Evolutionary conservation across 2,329 filamentous ascomycete genomes (phyloP), one percentile per base, ranked within the genome.

Genomic region (Phialophora verrucosa): DNA sequence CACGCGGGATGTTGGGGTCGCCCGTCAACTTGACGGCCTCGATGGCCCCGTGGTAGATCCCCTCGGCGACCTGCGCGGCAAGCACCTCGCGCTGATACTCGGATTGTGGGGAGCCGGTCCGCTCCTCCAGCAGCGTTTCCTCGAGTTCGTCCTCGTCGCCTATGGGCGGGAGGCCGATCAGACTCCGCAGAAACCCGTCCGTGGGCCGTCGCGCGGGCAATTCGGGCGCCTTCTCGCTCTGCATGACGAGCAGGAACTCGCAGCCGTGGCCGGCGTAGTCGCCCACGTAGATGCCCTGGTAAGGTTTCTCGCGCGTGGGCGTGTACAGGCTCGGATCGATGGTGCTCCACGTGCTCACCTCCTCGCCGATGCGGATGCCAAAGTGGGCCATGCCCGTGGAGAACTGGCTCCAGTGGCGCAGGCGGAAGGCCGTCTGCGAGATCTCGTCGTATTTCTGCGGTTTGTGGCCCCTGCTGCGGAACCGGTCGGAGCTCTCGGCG

Each of bases 1-100:
- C 94, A 8, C 93, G 85, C 0, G 94, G 94, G 14, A 98, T 88
- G 71, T 97, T 96, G 0, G 90, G 88, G 74, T 99, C 94, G 0
- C 94, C 94, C 0, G 94, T 98, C 38, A 99, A 81, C 76, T 98
- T 98, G 74, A 97, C 88, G 0, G 91, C 94, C 76, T 93, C 88
- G 3, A 98, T 77, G 1, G 88, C 83, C 4, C 92, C 92, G 12
- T 82, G 60, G 38, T 66, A 66, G n/a, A 69, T 60, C 4, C 53
- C 64, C 12, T 68, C 61, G 25, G 69, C 59, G 23, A 58, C 54
- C 11, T 64, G 38, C 14, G 35, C 35, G 17, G 59, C 47, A 20
- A 61, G 25, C 31, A 61, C 50, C 11, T 54, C 47, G 12, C 59
- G 59, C 27, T 61, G 59, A 50, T 54, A 61, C 20, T 60, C 25